Evolutionary conservation across 1,284 basidiomycete genomes (phyloP), one percentile per base, ranked within the genome.

Genomic region (Blastosporella zonata): DNA sequence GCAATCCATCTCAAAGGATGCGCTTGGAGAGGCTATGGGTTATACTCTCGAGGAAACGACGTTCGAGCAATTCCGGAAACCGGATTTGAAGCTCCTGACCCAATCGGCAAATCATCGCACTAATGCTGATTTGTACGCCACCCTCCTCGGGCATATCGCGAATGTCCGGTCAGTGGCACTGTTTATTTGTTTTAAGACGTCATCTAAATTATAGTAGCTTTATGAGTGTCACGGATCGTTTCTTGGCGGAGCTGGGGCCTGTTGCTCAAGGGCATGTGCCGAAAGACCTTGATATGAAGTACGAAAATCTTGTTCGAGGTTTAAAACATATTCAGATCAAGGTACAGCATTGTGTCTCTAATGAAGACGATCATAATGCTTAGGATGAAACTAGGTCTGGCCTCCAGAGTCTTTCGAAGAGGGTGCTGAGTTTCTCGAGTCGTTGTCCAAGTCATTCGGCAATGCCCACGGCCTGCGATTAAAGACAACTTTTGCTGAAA

Each of bases 351-450:
- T 27, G 43, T 50, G 21, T 31, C 51, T 13, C 5, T 27, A 5
- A 21, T 18, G 21, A 47, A 40, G 29, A 39, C 21, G 21, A 21
- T 29, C 22, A 17, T 40, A 1, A n/a, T 6, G 23, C 18, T 23
- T 45, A 34, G 41, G 21, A 41, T 31, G 47, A 31, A 25, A 36
- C 37, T 58, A 92, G 89, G 90, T 95, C 29, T 97, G 93, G 79
- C 95, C 95, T 0, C 89, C 93, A 35, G 90, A 95, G 62, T 83
- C 87, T 2, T 95, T 97, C 53, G 95, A 97, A 64, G 90, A 96
- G 66, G 91, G 90, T 2, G 89, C 93, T 3, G 94, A 97, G 57
- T 97, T 97, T 59, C 71, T 97, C 65, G 85, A 91, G 46, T 79
- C 83, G 2, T 69, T 97, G 8, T 85, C 93, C 0, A 87, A 84